Percentiles rank a stretch among this genome's conserved stretches.
These are phyloP conservation scores for Haplosporangium sp. DNA, from an alignment of 371 early-diverging fungal genomes.

Conservation along the genomic window DNA sequence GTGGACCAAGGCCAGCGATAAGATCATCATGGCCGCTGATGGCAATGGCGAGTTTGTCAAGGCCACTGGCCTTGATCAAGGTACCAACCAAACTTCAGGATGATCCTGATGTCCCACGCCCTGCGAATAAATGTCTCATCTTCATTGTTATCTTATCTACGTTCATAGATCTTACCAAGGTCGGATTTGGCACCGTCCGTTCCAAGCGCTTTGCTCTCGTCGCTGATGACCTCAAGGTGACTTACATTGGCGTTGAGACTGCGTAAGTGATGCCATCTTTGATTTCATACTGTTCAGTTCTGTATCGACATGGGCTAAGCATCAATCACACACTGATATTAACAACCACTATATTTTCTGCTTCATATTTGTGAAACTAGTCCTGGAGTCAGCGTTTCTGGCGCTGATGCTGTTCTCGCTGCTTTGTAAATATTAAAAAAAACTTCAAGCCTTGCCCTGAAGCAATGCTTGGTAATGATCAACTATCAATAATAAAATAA, in stretches of 20 bases:
- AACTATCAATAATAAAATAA: too few relatives aligned
- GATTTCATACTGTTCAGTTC: background rate
- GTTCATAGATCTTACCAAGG: conserved; percentile 50
- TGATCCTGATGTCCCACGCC: background rate
- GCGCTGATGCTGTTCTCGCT: conserved; percentile 37
- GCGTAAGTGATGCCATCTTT: conserved; percentile 10
- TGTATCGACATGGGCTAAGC: too few relatives aligned
- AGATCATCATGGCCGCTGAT: conserved; percentile 77
- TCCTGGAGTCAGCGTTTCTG: conserved; percentile 36
- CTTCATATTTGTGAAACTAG: conserved; percentile 2
- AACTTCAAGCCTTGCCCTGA: background rate
- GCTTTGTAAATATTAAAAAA: conserved; percentile 12
- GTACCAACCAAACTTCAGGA: conserved; percentile 4
- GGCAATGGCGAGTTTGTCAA: conserved; percentile 71
- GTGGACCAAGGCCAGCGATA: conserved; percentile 61
- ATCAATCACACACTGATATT: too few relatives aligned
- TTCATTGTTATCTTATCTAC: background rate
- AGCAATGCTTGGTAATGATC: too few relatives aligned
- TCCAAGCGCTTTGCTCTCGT: conserved; percentile 76
- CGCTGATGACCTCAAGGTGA: conserved; percentile 74
- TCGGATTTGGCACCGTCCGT: conserved; percentile 37
- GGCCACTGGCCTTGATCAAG: conserved; percentile 71
- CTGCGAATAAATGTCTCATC: too few relatives aligned
- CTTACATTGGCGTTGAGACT: conserved; percentile 77
- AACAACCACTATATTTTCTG: too few relatives aligned